Conservation (phyloP, 2,329 filamentous ascomycete genomes). For the Aaosphaeria arxii region DNA sequence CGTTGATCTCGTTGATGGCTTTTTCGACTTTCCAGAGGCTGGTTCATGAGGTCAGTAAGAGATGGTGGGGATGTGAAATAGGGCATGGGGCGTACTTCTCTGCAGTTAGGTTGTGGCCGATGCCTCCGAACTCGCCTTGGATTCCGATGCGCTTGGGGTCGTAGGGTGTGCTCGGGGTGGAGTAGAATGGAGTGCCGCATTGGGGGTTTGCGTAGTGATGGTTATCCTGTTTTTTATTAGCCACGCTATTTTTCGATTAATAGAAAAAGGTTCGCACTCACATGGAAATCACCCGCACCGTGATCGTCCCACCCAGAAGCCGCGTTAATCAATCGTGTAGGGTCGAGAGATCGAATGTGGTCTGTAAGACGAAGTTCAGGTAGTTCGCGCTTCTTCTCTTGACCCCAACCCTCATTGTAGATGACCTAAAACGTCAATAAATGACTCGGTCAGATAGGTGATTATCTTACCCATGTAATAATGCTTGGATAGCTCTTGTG, state of each 20-base stretch:
- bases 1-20: constrained; percentile 59
- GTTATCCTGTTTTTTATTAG: constrained; percentile 60
- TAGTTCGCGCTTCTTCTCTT: constrained; percentile 48
- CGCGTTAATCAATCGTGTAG: constrained; percentile 62
- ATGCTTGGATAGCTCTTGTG: constrained; percentile 65
- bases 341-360: constrained; percentile 56
- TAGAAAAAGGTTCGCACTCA: constrained; percentile 3
- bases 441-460: background rate
- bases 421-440: constrained; percentile 47
- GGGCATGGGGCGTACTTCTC: constrained; percentile 47
- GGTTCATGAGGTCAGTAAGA: background rate
- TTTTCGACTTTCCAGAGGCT: constrained; percentile 63
- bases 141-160: constrained; percentile 62
- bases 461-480: constrained; percentile 53
- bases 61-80: no score
- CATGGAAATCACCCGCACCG: constrained; percentile 60
- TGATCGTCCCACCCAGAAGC: constrained; percentile 67
- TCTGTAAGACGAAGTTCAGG: constrained; percentile 59
- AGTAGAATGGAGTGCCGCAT: constrained; percentile 69
- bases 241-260: background rate
- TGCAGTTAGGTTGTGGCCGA: constrained; percentile 62
- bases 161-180: constrained; percentile 50
- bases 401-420: constrained; percentile 73
- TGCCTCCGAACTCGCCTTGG: constrained; percentile 69
- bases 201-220: constrained; percentile 71